These are phyloP conservation scores for Aspergillus transmontanensis DNA, from an alignment of 2,329 filamentous ascomycete species.

Conservation along the genomic window DNA sequence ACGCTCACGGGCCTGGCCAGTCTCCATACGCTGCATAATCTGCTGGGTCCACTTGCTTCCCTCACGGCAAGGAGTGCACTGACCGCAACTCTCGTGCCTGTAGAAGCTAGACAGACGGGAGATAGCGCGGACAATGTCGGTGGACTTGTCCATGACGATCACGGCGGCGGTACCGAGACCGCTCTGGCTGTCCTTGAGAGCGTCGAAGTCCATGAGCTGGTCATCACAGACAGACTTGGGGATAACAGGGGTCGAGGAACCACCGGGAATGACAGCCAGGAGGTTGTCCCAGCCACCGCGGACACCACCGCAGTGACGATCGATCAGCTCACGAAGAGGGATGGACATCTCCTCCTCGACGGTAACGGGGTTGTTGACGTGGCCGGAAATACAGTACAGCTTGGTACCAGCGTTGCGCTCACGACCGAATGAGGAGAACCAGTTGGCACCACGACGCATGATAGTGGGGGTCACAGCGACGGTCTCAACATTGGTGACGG, in stretches of 20 bases:
- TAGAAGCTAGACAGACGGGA: constrained; percentile 94
- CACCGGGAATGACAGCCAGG: constrained; percentile 90
- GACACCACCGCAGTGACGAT: constrained; percentile 97
- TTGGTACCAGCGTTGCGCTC: constrained; percentile 97
- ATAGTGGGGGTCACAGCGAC: constrained; percentile 95
- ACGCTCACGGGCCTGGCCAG: constrained; percentile 80
- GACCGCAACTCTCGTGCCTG: constrained; percentile 95
- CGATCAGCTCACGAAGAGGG: constrained; percentile 90
- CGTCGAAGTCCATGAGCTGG: constrained; percentile 98
- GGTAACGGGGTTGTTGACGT: constrained; percentile 97
- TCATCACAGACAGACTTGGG: constrained; percentile 89
- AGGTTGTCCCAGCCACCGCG: constrained; percentile 98
- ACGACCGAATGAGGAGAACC: constrained; percentile 93
- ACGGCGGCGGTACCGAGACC: constrained; percentile 96
- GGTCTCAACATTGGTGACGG: constrained; percentile 97
- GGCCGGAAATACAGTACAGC: constrained; percentile 96
- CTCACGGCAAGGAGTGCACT: constrained; percentile 99
- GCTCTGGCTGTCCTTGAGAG: constrained; percentile 94
- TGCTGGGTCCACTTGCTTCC: constrained; percentile 99
- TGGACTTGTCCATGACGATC: constrained; percentile 98
- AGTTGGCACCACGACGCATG: constrained; percentile 83
- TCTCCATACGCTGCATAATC: constrained; percentile 97
- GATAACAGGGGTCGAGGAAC: constrained; percentile 93
- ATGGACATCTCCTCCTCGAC: constrained; percentile 99
- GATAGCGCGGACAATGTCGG: constrained; percentile 93